These are phyloP conservation scores for Boletus fagicola DNA, from an alignment of 768 basidiomycete genomes.

Conservation along the genomic window DNA sequence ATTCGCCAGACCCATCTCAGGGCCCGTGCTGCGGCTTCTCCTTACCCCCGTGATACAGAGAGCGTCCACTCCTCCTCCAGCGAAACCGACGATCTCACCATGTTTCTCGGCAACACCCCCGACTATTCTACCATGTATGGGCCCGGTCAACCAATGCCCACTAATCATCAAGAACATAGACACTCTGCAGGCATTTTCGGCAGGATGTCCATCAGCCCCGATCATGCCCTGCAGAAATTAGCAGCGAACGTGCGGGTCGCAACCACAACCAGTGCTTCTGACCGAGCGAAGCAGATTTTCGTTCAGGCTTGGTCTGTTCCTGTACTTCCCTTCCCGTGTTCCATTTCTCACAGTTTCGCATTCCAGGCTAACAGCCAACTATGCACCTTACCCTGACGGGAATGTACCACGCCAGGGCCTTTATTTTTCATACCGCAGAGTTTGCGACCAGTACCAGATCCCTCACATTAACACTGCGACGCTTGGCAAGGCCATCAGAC, in stretches of 20 bases:
- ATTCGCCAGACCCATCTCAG: conserved; percentile 74
- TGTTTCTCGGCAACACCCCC: conserved; percentile 61
- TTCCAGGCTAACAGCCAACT: conserved; percentile 84
- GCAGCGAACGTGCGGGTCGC: conserved; percentile 85
- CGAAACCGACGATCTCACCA: conserved; percentile 84
- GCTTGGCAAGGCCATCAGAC: conserved; percentile 89
- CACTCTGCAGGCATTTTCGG: conserved; percentile 74
- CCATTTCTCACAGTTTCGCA: conserved; percentile 18
- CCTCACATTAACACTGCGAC: conserved; percentile 96
- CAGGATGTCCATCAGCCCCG: conserved; percentile 71
- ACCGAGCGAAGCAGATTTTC: conserved; percentile 89
- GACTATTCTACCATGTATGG: conserved; percentile 72
- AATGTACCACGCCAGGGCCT: conserved; percentile 93
- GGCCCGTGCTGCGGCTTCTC: conserved; percentile 77
- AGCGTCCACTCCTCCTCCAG: conserved; percentile 84
- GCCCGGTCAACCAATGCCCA: conserved; percentile 38
- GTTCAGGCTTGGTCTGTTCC: conserved; percentile 82
- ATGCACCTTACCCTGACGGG: conserved; percentile 87
- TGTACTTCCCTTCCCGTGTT: conserved; percentile 17
- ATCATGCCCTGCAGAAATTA: conserved; percentile 80
- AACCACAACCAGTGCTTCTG: conserved; percentile 87
- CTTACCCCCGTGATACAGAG: conserved; percentile 83
- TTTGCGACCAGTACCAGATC: conserved; percentile 90
- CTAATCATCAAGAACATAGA: conserved; percentile 44
- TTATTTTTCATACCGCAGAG: conserved; percentile 88